Evolutionary conservation across 495 filamentous ascomycete species (phyloP).

Genomic region (Amphirosellinia nigrospora): DNA sequence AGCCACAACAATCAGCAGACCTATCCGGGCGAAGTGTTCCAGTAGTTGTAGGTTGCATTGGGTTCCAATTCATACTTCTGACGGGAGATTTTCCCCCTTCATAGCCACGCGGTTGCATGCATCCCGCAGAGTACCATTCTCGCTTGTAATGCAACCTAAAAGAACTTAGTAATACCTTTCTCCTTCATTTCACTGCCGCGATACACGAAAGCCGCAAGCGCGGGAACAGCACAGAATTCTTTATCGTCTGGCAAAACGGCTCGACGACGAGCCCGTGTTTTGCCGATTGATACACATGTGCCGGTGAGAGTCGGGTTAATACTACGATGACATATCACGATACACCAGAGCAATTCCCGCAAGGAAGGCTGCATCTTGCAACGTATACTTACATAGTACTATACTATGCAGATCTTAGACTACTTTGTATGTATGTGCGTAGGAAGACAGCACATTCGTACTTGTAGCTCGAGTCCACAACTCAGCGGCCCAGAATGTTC

Average conservation of each 20-base stretch:
- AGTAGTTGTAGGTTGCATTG: neutral
- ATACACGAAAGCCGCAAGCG: slow-evolving; percentile 10
- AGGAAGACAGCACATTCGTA: neutral
- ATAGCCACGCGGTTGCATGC: slow-evolving; percentile 12
- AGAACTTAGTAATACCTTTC: neutral
- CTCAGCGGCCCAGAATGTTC: slow-evolving; percentile 24
- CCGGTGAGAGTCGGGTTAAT: slow-evolving; percentile 13
- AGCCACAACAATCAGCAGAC: neutral
- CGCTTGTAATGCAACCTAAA: slow-evolving; percentile 17
- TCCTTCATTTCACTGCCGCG: slow-evolving; percentile 1
- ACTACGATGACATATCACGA: neutral
- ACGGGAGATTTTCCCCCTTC: neutral
- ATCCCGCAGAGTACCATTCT: slow-evolving; percentile 13
- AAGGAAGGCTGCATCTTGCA: neutral
- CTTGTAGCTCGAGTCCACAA: slow-evolving; percentile 3
- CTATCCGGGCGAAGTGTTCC: neutral
- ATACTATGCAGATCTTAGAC: no score
- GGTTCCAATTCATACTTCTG: neutral
- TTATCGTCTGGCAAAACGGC: neutral
- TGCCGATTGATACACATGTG: neutral
- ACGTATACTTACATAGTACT: neutral
- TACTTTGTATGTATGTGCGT: neutral
- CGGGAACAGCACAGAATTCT: neutral
- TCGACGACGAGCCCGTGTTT: slow-evolving; percentile 5
- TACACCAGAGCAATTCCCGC: neutral